Base-by-base conservation (phyloP, 345 rosid genomes). In the Arabidopsis arenosa region DNA sequence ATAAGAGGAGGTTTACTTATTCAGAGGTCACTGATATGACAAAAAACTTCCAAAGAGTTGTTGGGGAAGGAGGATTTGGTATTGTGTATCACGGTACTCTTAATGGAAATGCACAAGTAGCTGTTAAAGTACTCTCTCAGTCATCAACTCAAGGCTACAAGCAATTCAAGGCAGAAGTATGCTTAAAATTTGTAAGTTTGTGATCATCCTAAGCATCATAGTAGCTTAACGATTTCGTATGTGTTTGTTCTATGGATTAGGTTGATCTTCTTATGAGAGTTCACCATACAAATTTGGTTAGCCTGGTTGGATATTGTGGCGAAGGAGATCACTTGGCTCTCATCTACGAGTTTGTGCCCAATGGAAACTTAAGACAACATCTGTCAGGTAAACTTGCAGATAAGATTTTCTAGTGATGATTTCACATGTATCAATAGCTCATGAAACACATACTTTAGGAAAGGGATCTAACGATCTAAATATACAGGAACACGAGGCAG, bases 41-140 rank as follows among this genome's bases (percentile, higher is more conserved):
- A 0, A 72, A 84, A 30, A 75, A 81, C 4, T 81, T 87, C 9
- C 41, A 52, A 41, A 84, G 39, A 56, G 71, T 78, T 4, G 36
- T 80, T 8, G 91, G 89, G 3, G 66, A 85, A 72, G 89, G 89
- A 62, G 87, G 87, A 30, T 85, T 84, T 48, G 89, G 91, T 0
- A 76, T 70, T 66, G 89, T 87, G 9, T 85, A 67, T 43, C 78
- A 80, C 0, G 88, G 87, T 9, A 53, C 56, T 11, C 55, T 85
- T 9, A 76, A 79, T 67, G 80, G 75, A n/a, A 66, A 72, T 28
- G 66, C 55, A 61, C 75, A 84, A 62, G 89, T 87, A n/a, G 91
- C 89, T 8, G 89, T 87, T 11, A 85, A 87, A 28, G 18, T 87
- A 80, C 55, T 83, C 0, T 85, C 87, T 59, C 59, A 54, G 10